phyloP scores from a whole-genome alignment of 73 alveolate genomes.

The Paramecium biaurelia region DNA sequence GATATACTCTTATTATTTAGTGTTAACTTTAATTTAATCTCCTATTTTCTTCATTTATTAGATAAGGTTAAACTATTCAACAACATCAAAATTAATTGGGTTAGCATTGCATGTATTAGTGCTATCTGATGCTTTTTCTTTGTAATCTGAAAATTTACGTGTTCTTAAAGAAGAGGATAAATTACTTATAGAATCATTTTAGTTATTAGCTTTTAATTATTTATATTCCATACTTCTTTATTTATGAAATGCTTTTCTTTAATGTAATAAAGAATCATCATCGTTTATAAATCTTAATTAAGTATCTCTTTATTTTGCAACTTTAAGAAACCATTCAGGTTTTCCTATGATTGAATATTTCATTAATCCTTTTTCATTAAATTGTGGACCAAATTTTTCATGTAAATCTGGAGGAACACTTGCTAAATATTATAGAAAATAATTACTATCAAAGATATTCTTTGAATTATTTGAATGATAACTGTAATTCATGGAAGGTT shows the following conservation, averaged over 20 bases:
- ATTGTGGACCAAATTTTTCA: background rate
- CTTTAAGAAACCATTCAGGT: background rate
- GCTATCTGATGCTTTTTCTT: background rate
- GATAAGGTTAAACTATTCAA: background rate
- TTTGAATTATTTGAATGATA: background rate
- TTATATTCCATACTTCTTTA: background rate
- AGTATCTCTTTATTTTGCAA: background rate
- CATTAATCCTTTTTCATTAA: background rate
- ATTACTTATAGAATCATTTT: background rate
- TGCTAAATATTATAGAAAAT: background rate
- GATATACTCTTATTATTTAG: background rate
- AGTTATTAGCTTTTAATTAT: background rate
- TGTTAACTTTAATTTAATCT: background rate
- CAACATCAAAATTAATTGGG: background rate
- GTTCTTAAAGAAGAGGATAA: background rate
- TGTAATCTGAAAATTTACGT: background rate
- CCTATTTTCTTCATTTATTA: slow-evolving; percentile 11
- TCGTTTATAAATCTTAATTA: background rate
- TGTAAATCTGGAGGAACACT: background rate
- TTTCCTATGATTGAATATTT: background rate
- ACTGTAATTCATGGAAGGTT: background rate
- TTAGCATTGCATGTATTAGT: background rate
- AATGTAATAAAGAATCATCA: background rate
- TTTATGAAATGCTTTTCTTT: background rate
- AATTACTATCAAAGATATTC: background rate